Percentiles rank a stretch among this genome's conserved stretches.
These are phyloP conservation scores for Lithocarpus polystachyus DNA, from an alignment of 306 rosid genomes.

Conservation along the genomic window DNA sequence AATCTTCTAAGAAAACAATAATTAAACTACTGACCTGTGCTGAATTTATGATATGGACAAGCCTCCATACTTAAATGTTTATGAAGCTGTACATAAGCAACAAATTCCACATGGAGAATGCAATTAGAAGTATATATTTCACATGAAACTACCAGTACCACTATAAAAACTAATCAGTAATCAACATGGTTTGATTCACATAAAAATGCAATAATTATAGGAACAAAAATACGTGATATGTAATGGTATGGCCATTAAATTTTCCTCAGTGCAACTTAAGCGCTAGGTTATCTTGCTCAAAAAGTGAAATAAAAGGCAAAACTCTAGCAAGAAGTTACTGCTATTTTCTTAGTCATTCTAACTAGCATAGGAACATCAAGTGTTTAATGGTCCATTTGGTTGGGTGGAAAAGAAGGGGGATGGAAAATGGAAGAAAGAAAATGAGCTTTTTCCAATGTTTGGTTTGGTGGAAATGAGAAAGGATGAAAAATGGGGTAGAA, in stretches of 20 bases:
- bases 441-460: too few relatives aligned
- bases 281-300: background rate
- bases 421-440: too few relatives aligned
- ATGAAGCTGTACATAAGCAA: conserved; percentile 64
- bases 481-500: too few relatives aligned
- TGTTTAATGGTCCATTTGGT: background rate
- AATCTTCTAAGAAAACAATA: background rate
- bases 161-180: background rate
- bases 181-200: background rate
- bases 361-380: background rate
- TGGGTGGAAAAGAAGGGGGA: too few relatives aligned
- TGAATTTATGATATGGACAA: conserved; percentile 85
- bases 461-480: too few relatives aligned
- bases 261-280: background rate
- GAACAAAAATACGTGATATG: background rate
- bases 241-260: background rate
- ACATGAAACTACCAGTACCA: background rate
- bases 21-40: conserved; percentile 62
- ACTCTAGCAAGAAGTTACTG: background rate
- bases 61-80: conserved; percentile 71
- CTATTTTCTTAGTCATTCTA: background rate
- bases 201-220: background rate
- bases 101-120: conserved; percentile 25
- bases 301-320: background rate
- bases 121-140: conserved; percentile 19